phyloP scores from a whole-genome alignment of 2,329 filamentous ascomycete species.

The Nemania bipapillata region DNA sequence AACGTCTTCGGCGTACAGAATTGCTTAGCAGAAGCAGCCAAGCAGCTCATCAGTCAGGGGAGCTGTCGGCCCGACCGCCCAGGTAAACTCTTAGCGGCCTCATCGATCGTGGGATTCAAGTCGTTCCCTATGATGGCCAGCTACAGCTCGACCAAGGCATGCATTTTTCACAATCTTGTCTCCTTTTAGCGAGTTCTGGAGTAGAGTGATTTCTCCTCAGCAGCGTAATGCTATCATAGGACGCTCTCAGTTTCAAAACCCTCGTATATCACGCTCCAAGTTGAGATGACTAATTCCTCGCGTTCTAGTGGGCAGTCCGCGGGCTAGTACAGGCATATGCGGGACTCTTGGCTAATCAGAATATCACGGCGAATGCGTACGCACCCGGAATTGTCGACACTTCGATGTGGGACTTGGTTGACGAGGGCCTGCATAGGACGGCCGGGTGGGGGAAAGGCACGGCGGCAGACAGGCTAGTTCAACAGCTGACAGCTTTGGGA shows the following conservation, averaged over 20 bases:
- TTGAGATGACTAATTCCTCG: not conserved
- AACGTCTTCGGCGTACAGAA: conserved; percentile 74
- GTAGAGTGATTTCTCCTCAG: not conserved
- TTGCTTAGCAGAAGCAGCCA: conserved; percentile 71
- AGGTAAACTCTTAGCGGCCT: conserved; percentile 63
- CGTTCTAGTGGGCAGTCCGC: conserved; percentile 66
- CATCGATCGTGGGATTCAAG: conserved; percentile 69
- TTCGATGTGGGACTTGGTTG: conserved; percentile 75
- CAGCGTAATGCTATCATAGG: not conserved
- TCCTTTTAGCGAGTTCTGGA: not conserved
- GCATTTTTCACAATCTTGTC: not conserved
- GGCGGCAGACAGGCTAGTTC: conserved; percentile 65
- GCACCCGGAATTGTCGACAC: conserved; percentile 75
- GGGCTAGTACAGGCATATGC: conserved; percentile 74
- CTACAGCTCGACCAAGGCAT: conserved; percentile 69
- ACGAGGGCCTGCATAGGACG: conserved; percentile 66
- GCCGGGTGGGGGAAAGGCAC: conserved; percentile 63
- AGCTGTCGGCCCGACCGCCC: conserved; percentile 52
- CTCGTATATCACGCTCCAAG: too few relatives aligned
- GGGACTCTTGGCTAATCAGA: conserved; percentile 71
- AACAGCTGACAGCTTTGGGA: conserved; percentile 66
- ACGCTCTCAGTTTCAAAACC: not conserved
- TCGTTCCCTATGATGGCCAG: conserved; percentile 68
- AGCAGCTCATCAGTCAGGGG: conserved; percentile 72
- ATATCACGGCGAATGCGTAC: conserved; percentile 74